phyloP scores from a whole-genome alignment of 83 land plant genomes.

The Diphasiastrum complanatum region DNA sequence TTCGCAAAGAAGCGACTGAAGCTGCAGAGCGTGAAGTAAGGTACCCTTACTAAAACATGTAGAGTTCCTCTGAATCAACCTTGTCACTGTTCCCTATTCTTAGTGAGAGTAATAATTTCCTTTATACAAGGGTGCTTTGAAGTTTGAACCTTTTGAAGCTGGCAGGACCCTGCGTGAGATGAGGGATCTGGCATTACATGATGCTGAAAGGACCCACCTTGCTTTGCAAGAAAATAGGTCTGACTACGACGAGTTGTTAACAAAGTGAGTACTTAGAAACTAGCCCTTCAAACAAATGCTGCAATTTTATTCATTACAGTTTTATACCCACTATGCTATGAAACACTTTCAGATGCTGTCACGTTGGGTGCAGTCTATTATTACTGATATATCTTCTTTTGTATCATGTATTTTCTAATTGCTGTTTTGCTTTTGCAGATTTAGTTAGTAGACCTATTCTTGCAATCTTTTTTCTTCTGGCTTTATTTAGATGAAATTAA shows the following conservation, averaged over 20 bases:
- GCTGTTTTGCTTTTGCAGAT: too few relatives aligned
- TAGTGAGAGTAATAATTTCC: background rate
- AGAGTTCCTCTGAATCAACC: background rate
- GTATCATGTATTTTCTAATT: too few relatives aligned
- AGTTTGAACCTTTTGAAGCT: background rate
- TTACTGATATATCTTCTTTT: too few relatives aligned
- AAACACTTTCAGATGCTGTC: too few relatives aligned
- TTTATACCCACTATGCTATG: too few relatives aligned
- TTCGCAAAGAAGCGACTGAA: constrained; percentile 21
- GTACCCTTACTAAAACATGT: constrained; percentile 3
- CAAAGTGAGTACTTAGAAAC: constrained; percentile 20
- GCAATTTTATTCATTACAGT: too few relatives aligned
- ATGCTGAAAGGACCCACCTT: constrained; percentile 17
- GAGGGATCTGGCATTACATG: constrained; percentile 24
- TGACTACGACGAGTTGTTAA: constrained; percentile 23
- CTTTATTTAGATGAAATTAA: background rate
- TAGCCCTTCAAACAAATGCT: too few relatives aligned
- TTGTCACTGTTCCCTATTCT: background rate
- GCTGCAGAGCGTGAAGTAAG: constrained; percentile 24
- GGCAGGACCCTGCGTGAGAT: constrained; percentile 28
- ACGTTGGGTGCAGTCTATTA: too few relatives aligned
- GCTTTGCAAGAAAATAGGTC: constrained; percentile 20
- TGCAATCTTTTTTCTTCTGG: background rate
- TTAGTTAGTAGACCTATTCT: too few relatives aligned
- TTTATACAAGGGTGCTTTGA: background rate